Evolutionary conservation across 2,329 filamentous ascomycete species (phyloP).

Genomic region (Fusarium mangiferae): DNA sequence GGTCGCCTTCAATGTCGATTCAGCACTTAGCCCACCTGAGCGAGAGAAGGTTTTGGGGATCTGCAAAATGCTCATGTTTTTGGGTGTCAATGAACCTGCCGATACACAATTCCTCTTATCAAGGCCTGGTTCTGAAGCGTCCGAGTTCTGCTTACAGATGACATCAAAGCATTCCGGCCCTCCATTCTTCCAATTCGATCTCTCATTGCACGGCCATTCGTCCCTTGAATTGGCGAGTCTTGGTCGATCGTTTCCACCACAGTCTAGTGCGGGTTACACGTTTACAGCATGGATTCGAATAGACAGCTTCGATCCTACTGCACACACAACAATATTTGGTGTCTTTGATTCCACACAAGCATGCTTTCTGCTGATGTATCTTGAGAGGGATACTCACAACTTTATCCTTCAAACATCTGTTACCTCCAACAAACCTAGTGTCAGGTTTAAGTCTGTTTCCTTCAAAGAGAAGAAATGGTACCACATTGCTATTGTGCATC

Average conservation of each 20-base stretch:
- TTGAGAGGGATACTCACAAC: constrained; percentile 92
- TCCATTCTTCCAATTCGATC: constrained; percentile 91
- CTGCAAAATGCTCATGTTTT: constrained; percentile 74
- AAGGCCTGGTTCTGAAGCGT: constrained; percentile 61
- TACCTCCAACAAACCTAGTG: constrained; percentile 84
- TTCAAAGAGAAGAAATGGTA: constrained; percentile 89
- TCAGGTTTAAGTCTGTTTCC: constrained; percentile 85
- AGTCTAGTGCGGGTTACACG: constrained; percentile 84
- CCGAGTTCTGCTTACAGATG: constrained; percentile 78
- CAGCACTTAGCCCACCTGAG: constrained; percentile 65
- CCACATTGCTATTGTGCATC: constrained; percentile 89
- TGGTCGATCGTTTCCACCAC: constrained; percentile 84
- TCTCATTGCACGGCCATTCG: constrained; percentile 86
- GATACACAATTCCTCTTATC: constrained; percentile 81
- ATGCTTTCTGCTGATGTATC: constrained; percentile 92
- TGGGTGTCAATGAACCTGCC: constrained; percentile 82
- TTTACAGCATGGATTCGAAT: constrained; percentile 90
- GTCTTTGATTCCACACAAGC: constrained; percentile 92
- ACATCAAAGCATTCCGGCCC: constrained; percentile 80
- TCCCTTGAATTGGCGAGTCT: constrained; percentile 92
- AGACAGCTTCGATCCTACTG: constrained; percentile 83
- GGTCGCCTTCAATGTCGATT: constrained; percentile 65
- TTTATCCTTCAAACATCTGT: constrained; percentile 97
- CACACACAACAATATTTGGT: constrained; percentile 95
- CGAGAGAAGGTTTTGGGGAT: constrained; percentile 70